Percentiles rank a stretch among this genome's conserved stretches.
phyloP scores from a whole-genome alignment of 1,284 basidiomycete species.

The Leccinum idahoense region DNA sequence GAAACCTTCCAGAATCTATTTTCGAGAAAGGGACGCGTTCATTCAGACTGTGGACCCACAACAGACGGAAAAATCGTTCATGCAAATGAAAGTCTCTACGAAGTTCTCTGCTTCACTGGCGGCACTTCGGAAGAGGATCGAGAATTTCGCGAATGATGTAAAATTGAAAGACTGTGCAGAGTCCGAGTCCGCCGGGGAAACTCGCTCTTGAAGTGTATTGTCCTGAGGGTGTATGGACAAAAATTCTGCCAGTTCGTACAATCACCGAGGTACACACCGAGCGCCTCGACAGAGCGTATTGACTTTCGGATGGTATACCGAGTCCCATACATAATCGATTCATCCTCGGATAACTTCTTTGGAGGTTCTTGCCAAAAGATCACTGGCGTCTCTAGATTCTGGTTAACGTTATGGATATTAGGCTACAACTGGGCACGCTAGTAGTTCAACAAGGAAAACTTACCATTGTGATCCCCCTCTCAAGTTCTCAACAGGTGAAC shows the following conservation, averaged over 20 bases:
- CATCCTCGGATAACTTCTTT: no score
- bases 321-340: no score
- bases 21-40: neutral
- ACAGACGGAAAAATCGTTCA: neutral
- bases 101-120: no score
- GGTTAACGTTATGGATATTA: no score
- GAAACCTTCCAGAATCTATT: neutral
- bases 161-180: neutral
- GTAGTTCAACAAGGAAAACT: neutral
- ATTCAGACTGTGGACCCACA: neutral
- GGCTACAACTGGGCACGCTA: no score
- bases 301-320: no score
- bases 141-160: neutral
- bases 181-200: neutral
- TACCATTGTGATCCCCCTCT: neutral
- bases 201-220: neutral
- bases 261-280: neutral
- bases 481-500: neutral
- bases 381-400: no score
- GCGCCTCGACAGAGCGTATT: neutral
- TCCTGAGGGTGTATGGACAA: neutral
- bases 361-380: no score
- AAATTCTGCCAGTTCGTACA: neutral
- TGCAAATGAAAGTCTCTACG: neutral
- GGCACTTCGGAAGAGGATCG: neutral